Evolutionary conservation across 495 filamentous ascomycete genomes (phyloP).

Genomic region (Xeromyces bisporus): DNA sequence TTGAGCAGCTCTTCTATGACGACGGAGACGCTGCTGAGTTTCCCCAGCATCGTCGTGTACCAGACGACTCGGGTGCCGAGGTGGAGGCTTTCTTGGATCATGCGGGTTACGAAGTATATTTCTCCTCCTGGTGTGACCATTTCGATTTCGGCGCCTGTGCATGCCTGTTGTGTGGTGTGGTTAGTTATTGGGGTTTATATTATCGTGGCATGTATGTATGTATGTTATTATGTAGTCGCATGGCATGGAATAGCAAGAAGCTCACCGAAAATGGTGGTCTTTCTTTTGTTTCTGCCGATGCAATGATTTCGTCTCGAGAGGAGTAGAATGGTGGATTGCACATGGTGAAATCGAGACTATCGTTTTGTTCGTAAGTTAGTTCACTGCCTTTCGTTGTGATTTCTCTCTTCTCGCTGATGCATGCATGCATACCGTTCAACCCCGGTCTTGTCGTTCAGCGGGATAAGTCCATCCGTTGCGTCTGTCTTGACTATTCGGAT

Average conservation of each 20-base stretch:
- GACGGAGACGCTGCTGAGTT: slow-evolving; percentile 48
- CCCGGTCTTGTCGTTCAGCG: slow-evolving; percentile 25
- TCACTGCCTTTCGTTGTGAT: too few relatives aligned
- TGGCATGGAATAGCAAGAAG: not conserved
- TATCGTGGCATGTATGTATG: too few relatives aligned
- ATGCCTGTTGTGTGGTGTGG: slow-evolving; percentile 29
- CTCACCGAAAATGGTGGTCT: slow-evolving; percentile 48
- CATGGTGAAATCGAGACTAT: slow-evolving; percentile 72
- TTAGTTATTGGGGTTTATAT: too few relatives aligned
- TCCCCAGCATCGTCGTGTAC: slow-evolving; percentile 89
- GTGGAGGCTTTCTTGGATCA: slow-evolving; percentile 55
- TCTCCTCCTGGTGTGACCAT: slow-evolving; percentile 85
- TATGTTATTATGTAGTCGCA: not conserved
- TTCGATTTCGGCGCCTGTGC: slow-evolving; percentile 67
- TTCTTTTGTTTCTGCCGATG: slow-evolving; percentile 45
- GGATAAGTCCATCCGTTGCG: slow-evolving; percentile 39
- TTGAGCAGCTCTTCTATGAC: slow-evolving; percentile 45
- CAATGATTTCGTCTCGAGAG: slow-evolving; percentile 49
- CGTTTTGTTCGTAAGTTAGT: not conserved
- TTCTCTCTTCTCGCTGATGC: not conserved
- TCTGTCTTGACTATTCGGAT: slow-evolving; percentile 45
- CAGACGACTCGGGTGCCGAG: slow-evolving; percentile 50
- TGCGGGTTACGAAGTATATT: slow-evolving; percentile 55
- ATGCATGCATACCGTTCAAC: slow-evolving; percentile 27
- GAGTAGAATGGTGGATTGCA: slow-evolving; percentile 91